Base-by-base conservation (phyloP, 2,329 filamentous ascomycete genomes). In the Neopestalotiopsis clavispora region DNA sequence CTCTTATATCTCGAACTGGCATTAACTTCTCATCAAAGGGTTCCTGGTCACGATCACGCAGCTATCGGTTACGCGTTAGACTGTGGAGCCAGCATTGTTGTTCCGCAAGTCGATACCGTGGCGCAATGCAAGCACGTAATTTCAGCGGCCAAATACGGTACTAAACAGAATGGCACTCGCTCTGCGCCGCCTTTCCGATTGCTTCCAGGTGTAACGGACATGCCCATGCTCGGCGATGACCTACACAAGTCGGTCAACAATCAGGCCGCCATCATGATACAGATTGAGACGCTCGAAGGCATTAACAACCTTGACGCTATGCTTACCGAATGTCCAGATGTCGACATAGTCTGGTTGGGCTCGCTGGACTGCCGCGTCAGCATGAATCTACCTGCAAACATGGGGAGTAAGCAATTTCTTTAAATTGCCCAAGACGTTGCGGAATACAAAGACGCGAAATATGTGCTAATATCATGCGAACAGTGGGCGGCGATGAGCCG, bases 241-340 rank as follows among this genome's bases (percentile, higher is more conserved):
- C 68, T 84, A 7, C 78, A 79, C 69, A 74, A 80, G 69, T 81
- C 80, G 70, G 65, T 84, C 38, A 85, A 86, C 74, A 73, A 82
- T 65, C 84, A 85, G 73, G 83, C 84, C 0, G 84, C 84, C 60
- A 75, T 86, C 68, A 81, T 85, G 76, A 83, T 85, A 62, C 84
- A 86, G 73, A 82, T 85, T 52, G 84, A 86, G 74, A 76, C 79
- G 1, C 72, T 81, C 4, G 75, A 78, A 65, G 84, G 78, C 58
- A 76, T 85, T 68, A 74, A 82, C 66, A 85, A 86, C 73, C 81
- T 86, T n/a, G 84, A 86, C 70, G 82, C 77, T 52, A 85, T 86
- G 67, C 78, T 86, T 38, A 84, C 82, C 14, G 81, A 80, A 68
- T 78, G 79, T 32, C 81, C 82, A 1, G 80, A 84, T 56, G 83